Percentiles rank a stretch among this genome's conserved stretches.
These are phyloP conservation scores for Phytophthora rubi DNA, from an alignment of 352 stramenopile genomes.

Conservation along the genomic window DNA sequence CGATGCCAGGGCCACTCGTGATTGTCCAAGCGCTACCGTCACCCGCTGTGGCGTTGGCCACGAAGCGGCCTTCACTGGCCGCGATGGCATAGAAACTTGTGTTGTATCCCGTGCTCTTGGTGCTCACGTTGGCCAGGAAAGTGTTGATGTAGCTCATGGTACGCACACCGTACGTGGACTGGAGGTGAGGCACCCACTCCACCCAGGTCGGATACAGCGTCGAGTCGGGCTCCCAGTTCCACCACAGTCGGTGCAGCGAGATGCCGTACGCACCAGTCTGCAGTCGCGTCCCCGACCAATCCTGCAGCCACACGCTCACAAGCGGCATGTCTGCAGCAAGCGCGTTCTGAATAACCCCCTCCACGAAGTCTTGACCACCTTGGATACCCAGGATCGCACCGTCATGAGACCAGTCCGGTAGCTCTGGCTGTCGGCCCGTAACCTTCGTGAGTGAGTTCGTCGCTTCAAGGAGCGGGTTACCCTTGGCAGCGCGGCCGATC, in stretches of 20 bases:
- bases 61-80: conserved; percentile 29
- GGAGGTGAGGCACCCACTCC: conserved; percentile 32
- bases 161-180: conserved; percentile 21
- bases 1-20: conserved; percentile 31
- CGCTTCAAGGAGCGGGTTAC: conserved; percentile 30
- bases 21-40: conserved; percentile 34
- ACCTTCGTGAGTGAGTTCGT: conserved; percentile 29
- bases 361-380: conserved; percentile 36
- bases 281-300: conserved; percentile 32
- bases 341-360: conserved; percentile 28
- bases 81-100: conserved; percentile 37
- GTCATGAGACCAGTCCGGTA: conserved; percentile 33
- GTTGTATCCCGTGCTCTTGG: conserved; percentile 38
- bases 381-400: conserved; percentile 36
- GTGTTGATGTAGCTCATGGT: conserved; percentile 42
- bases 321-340: conserved; percentile 29
- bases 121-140: conserved; percentile 32
- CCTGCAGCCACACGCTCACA: conserved; percentile 31
- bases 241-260: conserved; percentile 30
- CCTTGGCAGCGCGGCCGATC: conserved; percentile 22
- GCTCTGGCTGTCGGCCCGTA: conserved; percentile 24
- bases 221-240: conserved; percentile 38
- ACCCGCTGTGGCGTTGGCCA: conserved; percentile 28
- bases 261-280: conserved; percentile 29
- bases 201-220: conserved; percentile 37